Evolutionary conservation across 805 yeast species (phyloP).

Genomic region (Naumovozyma baii): DNA sequence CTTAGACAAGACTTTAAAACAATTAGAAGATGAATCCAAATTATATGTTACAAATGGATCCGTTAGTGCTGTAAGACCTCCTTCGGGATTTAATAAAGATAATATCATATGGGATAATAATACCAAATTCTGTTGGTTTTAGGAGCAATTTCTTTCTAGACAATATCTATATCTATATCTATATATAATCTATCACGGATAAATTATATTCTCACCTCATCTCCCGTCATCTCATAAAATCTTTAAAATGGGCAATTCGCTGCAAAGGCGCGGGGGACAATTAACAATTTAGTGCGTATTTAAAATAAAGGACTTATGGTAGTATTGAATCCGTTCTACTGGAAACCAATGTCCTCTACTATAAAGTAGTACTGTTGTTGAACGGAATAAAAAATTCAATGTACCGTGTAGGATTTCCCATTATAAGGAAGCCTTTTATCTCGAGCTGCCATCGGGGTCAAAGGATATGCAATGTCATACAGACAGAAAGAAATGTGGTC

Average conservation of each 20-base stretch:
- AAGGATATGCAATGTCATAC: no score
- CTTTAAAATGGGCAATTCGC: neutral
- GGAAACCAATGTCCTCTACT: no score
- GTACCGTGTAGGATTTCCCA: no score
- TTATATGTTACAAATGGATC: slow-evolving; percentile 27
- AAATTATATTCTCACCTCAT: no score
- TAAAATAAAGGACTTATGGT: neutral
- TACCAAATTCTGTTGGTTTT: slow-evolving; percentile 44
- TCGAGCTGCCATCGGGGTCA: no score
- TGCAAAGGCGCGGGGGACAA: neutral
- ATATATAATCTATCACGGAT: no score
- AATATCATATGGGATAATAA: slow-evolving; percentile 34
- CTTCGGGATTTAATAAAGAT: slow-evolving; percentile 17
- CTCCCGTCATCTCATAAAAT: no score
- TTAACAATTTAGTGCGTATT: no score
- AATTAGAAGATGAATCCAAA: slow-evolving; percentile 18
- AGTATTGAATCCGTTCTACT: no score
- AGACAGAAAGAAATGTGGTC: slow-evolving; percentile 32
- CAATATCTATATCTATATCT: neutral
- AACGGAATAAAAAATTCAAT: no score
- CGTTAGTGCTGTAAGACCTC: slow-evolving; percentile 34
- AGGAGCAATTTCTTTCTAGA: neutral
- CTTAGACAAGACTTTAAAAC: slow-evolving; percentile 11
- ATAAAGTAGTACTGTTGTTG: no score
- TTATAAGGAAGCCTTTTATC: no score